Base-by-base conservation (phyloP, 2,329 filamentous ascomycete species). In the Setomelanomma holmii region DNA sequence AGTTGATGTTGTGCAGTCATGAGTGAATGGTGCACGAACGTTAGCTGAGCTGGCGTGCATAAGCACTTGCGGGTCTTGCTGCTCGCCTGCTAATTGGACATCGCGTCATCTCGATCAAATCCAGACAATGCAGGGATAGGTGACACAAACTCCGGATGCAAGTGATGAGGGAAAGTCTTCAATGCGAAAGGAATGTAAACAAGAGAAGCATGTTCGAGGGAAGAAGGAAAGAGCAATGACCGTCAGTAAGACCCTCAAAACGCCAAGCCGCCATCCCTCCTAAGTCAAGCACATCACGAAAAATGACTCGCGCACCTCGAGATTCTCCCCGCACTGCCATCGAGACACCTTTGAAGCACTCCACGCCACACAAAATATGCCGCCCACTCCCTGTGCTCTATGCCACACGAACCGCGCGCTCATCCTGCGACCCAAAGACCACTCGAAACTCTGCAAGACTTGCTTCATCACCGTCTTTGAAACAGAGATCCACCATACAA, bases 391-490 rank as follows among this genome's bases (percentile, higher is more conserved):
- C 19, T 99, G 95, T 73, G 86, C 86, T 45, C 80, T 87, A 59
- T 99, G 95, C 78, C 83, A 89, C 58, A 83, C 81, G 19, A 83
- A 89, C 56, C 86, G 93, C 53, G 93, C 95, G 4, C 84, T 96
- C 17, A 95, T 99, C 51, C 91, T 97, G 56, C 86, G 95, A 22
- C 93, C 95, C 1, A 98, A 98, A 75, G 96, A 98, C 69, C 87
- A 96, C 66, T 87, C 96, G 64, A 96, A 96, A 68, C 84, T 99
- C 40, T 99, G 95, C 83, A 92, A 90, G 66, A 76, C 81, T 4
- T 99, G 95, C 76, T 99, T 99, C 76, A 85, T 96, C 48, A 68
- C 79, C 10, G 83, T 95, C 40, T 99, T 99, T 70, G 95, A 99
- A 75, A 86, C 89, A 56, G 95, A 99, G 79, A 87, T 96, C 41